Conservation (phyloP, 768 basidiomycete species). For the Trametes sanguinea region DNA sequence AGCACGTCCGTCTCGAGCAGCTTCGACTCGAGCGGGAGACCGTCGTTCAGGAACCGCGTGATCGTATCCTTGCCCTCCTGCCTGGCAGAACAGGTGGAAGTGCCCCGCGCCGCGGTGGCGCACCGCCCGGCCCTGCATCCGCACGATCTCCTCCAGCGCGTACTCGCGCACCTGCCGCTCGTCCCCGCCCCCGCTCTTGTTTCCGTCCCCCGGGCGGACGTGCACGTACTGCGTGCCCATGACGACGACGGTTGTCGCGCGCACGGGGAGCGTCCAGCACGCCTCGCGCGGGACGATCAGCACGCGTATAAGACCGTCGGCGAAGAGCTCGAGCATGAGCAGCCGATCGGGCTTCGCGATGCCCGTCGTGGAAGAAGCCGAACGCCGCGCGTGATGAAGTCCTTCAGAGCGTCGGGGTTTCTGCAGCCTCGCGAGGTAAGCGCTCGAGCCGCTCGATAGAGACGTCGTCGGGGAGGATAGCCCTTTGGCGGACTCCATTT, state of each 20-base stretch:
- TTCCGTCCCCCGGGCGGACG: constrained; percentile 40
- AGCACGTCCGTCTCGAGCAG: constrained; percentile 56
- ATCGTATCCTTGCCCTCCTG: constrained; percentile 84
- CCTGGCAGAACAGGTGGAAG: constrained; percentile 88
- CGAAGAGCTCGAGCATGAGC: constrained; percentile 78
- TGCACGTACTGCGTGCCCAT: constrained; percentile 90
- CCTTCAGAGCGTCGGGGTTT: constrained; percentile 61
- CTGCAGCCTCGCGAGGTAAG: constrained; percentile 56
- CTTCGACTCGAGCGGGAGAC: constrained; percentile 85
- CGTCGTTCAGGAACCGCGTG: constrained; percentile 82
- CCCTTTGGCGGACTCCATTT: constrained; percentile 67
- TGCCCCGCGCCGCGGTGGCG: constrained; percentile 53
- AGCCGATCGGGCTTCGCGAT: constrained; percentile 66
- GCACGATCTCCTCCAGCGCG: constrained; percentile 74
- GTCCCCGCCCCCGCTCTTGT: constrained; percentile 12
- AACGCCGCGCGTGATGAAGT: constrained; percentile 82
- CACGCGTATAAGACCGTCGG: constrained; percentile 76
- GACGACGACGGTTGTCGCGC: constrained; percentile 78
- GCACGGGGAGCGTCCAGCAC: constrained; percentile 88
- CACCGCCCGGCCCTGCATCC: constrained; percentile 90
- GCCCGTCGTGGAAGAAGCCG: constrained; percentile 85
- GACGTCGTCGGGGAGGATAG: constrained; percentile 57
- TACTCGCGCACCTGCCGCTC: constrained; percentile 82
- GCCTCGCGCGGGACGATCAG: constrained; percentile 81
- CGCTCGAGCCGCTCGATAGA: constrained; percentile 59